Evolutionary conservation across 768 basidiomycete species (phyloP), one percentile per base, ranked within the genome.

Genomic region (Tylopilus rubrobrunneus): DNA sequence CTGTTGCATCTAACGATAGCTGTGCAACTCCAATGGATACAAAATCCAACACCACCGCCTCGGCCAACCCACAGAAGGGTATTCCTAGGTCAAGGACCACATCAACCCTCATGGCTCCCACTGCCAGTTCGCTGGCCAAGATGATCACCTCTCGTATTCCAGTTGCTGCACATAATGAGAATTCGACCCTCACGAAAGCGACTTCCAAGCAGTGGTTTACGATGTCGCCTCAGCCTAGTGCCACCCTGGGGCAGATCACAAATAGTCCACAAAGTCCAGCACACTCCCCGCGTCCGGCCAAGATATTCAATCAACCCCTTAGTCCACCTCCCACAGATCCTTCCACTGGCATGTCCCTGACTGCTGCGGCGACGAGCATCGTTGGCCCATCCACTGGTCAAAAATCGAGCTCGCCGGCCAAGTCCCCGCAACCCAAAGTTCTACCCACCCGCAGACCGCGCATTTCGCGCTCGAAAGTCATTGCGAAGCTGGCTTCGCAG

Each of bases 381-480:
- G 51, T 64, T 45, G 52, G 52, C 21, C 55, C 23, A 49, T 46
- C 23, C n/a, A 21, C 28, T 17, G 14, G 44, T 31, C 57, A 34
- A 21, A 61, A 45, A 4, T 23, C 36, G 33, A 14, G 31, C 2
- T 29, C 57, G 8, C 36, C 49, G 28, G 33, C 41, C 17, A 66
- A 62, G 25, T 48, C 56, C 3, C 59, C 61, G 15, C 15, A 71
- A 67, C 50, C 63, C 5, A 73, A 71, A 53, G 56, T 63, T 15
- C 53, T 71, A 19, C 58, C 74, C 27, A 75, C 78, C 9, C 80
- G 86, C 52, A 85, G 83, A 64, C 89, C 89, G 5, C 81, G 88
- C 8, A 88, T 92, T 57, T 92, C 89, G 41, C 81, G 90, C 37
- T 88, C 87, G 27, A 86, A 84, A 56, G 87, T 92, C 39, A 89